A percentile compares a stretch with the other conserved stretches of the same genome.
These are phyloP conservation scores for Melaleuca alternifolia DNA, from an alignment of 345 rosid species.

Conservation along the genomic window DNA sequence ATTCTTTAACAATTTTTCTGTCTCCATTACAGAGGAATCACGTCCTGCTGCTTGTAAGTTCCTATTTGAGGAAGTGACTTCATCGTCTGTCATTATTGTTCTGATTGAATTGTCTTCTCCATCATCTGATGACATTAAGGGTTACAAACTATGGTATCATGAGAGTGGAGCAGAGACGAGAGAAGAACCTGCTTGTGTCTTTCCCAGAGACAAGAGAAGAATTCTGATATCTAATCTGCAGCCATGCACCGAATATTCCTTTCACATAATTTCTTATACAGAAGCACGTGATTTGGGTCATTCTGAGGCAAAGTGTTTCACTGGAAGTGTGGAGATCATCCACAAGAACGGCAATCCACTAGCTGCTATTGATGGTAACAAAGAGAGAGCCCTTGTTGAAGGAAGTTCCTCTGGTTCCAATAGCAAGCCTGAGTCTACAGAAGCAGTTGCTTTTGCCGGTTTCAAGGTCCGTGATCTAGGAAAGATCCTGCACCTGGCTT, in stretches of 20 bases:
- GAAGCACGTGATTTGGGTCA: slow-evolving; percentile 50
- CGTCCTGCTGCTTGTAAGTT: slow-evolving; percentile 78
- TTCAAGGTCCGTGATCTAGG: slow-evolving; percentile 75
- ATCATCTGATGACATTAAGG: slow-evolving; percentile 39
- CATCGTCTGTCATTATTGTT: slow-evolving; percentile 48
- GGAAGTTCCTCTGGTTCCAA: slow-evolving; percentile 31
- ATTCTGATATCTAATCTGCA: slow-evolving; percentile 65
- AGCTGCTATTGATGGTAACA: slow-evolving; percentile 11
- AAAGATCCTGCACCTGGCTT: slow-evolving; percentile 49
- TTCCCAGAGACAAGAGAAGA: slow-evolving; percentile 65
- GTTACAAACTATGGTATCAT: slow-evolving; percentile 89
- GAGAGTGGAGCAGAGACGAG: slow-evolving; percentile 56
- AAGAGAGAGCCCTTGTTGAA: slow-evolving; percentile 17
- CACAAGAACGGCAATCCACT: slow-evolving; percentile 29
- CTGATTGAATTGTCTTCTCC: slow-evolving; percentile 49
- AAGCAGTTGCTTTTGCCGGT: slow-evolving; percentile 26
- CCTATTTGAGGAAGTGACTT: slow-evolving; percentile 67
- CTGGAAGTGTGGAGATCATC: slow-evolving; percentile 54
- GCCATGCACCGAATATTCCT: slow-evolving; percentile 79
- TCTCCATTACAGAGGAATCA: slow-evolving; percentile 28
- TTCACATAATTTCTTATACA: slow-evolving; percentile 49
- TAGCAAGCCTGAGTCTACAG: slow-evolving; percentile 16
- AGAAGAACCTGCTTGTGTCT: slow-evolving; percentile 44
- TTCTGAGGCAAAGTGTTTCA: slow-evolving; percentile 61
- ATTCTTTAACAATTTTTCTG: background rate